Evolutionary conservation across 805 yeast species (phyloP), one percentile per base, ranked within the genome.

Genomic region (Wickerhamomyces bovis): DNA sequence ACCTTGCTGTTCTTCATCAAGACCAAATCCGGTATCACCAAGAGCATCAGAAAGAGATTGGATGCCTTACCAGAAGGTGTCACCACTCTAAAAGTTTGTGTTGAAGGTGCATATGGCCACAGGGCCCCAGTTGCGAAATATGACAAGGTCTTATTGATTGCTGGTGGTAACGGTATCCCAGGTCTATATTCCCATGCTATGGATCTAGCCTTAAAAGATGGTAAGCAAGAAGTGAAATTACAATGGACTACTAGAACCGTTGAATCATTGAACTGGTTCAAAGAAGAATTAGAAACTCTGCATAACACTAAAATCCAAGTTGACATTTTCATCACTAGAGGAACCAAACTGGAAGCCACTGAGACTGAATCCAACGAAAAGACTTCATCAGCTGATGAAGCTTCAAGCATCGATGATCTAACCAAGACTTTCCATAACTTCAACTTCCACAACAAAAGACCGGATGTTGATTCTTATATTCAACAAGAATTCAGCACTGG

Each of bases 221-320:
- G 51, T 44, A 54, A 48, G 22, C 64, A 62, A 18, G 56, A 61
- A 35, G 62, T 70, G 35, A 72, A 76, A 49, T 69, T 85, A 47
- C 63, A 74, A 41, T 86, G 95, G 95, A 72, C 76, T 12, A 70
- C 84, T n/a, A 68, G 81, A 44, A 77, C 80, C 41, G 66, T 69
- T 47, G 63, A 65, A 39, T 72, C 81, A 15, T 57, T 84, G 20
- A 50, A 50, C 5, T 77, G 78, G 78, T 78, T 78, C 53, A 43
- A 52, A 59, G 63, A 67, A 3, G 81, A 79, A 53, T 54, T 80
- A 38, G 56, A 45, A 7, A 51, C 55, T 38, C 51, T 76, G 38
- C 28, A 51, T 12, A 44, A 39, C n/a, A 57, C 53, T 3, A 52
- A 52, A 44, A 64, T 60, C 48, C 61, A 66, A 4, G 53, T 65